phyloP scores from a whole-genome alignment of 2,329 filamentous ascomycete species.

The Aspergillus versicolor region DNA sequence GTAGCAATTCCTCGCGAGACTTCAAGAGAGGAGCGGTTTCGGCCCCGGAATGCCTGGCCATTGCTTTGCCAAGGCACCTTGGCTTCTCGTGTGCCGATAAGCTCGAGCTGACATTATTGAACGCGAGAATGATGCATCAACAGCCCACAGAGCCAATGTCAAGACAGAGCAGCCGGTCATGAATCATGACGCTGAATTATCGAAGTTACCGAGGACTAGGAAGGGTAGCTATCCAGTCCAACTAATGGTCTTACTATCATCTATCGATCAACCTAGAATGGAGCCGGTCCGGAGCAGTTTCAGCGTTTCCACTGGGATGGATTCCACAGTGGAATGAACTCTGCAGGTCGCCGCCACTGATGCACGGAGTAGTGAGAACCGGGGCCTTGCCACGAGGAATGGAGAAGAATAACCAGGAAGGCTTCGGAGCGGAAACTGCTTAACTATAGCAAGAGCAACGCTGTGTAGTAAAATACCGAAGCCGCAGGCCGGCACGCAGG shows the following conservation, averaged over 20 bases:
- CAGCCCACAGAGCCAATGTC: not conserved
- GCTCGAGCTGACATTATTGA: not conserved
- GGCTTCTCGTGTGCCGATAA: not conserved
- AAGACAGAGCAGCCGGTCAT: not conserved
- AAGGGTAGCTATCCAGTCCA: not conserved
- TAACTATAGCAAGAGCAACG: too few relatives aligned
- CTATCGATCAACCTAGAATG: not conserved
- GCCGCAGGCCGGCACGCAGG: too few relatives aligned
- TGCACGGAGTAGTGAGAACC: not conserved
- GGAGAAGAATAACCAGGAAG: not conserved
- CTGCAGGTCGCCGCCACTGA: not conserved
- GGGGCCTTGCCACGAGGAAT: not conserved
- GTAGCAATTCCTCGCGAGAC: conserved; percentile 3
- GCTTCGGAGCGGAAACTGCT: too few relatives aligned
- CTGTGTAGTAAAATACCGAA: too few relatives aligned
- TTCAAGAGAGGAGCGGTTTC: conserved; percentile 1
- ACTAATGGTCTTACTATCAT: not conserved
- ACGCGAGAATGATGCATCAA: not conserved
- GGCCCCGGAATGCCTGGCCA: not conserved
- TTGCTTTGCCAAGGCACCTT: not conserved
- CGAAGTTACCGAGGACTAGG: not conserved
- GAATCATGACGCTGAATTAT: not conserved
- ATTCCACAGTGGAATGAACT: too few relatives aligned
- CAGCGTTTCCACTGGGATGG: not conserved
- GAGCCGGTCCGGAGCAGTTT: not conserved